Percentiles rank a stretch among this genome's conserved stretches.
These are phyloP conservation scores for Rhododendron molle DNA, from an alignment of 148 eudicot species.

Conservation along the genomic window DNA sequence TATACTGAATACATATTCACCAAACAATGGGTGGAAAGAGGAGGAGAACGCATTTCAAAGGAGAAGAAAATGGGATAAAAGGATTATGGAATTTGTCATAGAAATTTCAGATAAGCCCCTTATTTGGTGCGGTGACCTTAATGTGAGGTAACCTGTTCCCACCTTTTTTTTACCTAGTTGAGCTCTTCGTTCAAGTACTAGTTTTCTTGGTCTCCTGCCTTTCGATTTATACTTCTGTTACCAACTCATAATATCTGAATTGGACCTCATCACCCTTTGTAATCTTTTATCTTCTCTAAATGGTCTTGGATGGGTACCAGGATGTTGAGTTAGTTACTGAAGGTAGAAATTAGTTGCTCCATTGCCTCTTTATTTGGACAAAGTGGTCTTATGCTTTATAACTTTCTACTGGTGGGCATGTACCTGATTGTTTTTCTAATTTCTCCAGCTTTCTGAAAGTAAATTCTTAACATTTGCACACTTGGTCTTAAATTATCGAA, in stretches of 20 bases:
- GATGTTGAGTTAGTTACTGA: not conserved
- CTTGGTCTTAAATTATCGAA: not conserved
- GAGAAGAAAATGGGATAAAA: conserved; percentile 99
- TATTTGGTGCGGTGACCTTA: conserved; percentile 97
- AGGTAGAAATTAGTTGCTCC: not conserved
- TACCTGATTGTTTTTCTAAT: not conserved
- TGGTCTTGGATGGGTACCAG: not conserved
- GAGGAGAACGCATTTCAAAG: conserved; percentile 85
- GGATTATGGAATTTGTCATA: conserved; percentile 72
- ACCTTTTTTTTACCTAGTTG: not conserved
- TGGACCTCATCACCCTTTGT: not conserved
- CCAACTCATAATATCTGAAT: not conserved
- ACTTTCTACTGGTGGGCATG: not conserved
- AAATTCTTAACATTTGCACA: not conserved
- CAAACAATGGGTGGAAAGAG: conserved; percentile 99
- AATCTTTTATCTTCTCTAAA: not conserved
- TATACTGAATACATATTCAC: conserved; percentile 80
- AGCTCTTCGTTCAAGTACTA: conserved; percentile 3
- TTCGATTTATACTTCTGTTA: not conserved
- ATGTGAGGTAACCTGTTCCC: conserved; percentile 63
- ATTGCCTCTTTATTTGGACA: not conserved
- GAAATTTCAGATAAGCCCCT: conserved; percentile 83
- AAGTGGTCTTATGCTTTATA: not conserved
- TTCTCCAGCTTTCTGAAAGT: not conserved
- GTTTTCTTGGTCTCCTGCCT: not conserved